A percentile compares a stretch with the other conserved stretches of the same genome.
These are phyloP conservation scores for Aspergillus candidus DNA, from an alignment of 2,329 filamentous ascomycete species.

Conservation along the genomic window DNA sequence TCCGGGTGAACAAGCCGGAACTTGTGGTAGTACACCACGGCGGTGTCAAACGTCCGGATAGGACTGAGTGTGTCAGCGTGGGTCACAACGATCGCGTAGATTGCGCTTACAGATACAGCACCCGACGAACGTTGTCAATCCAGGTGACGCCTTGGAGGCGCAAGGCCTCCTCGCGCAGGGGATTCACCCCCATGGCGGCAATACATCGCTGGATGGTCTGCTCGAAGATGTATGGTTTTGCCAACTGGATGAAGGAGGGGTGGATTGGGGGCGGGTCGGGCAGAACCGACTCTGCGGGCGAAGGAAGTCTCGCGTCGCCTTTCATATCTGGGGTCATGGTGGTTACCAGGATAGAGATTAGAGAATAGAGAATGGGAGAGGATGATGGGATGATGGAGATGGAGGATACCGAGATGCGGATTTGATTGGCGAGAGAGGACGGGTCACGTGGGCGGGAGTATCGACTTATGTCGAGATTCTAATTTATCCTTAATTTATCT, in stretches of 20 bases:
- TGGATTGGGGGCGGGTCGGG: constrained; percentile 46
- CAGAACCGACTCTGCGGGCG: constrained; percentile 8
- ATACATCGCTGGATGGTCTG: constrained; percentile 70
- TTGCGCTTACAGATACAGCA: constrained; percentile 64
- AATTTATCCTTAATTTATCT: too few species aligned
- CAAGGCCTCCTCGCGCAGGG: constrained; percentile 71
- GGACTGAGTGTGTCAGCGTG: constrained; percentile 50
- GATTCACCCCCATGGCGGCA: constrained; percentile 62
- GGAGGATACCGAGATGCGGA: background rate
- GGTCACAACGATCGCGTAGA: constrained; percentile 2
- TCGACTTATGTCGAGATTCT: too few species aligned
- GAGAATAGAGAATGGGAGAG: background rate
- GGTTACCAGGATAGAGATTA: background rate
- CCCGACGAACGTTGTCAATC: constrained; percentile 77
- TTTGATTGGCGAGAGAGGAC: too few species aligned
- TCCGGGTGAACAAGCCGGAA: constrained; percentile 84
- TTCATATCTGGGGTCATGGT: constrained; percentile 20
- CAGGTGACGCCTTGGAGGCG: constrained; percentile 81
- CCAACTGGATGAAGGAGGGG: constrained; percentile 58
- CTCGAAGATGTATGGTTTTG: constrained; percentile 74
- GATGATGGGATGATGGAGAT: too few species aligned
- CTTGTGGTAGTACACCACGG: constrained; percentile 87
- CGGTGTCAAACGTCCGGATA: constrained; percentile 85
- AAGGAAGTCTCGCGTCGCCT: constrained; percentile 11
- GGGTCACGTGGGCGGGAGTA: too few species aligned